phyloP scores from a whole-genome alignment of 1,139 yeast genomes.

The Spencermartinsiella ligniputridi region DNA sequence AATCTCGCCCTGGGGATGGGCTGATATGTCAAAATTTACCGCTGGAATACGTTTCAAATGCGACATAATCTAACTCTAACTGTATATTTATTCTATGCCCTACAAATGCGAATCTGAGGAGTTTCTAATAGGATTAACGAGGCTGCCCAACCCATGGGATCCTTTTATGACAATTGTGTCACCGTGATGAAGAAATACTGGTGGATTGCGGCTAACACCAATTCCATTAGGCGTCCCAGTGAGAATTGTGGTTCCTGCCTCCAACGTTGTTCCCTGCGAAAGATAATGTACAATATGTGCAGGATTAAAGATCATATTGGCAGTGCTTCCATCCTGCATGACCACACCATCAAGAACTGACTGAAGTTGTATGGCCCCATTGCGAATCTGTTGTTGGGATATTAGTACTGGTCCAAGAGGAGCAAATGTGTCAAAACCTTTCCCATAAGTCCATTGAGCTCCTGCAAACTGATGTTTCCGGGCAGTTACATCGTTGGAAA shows the following conservation, averaged over 20 bases:
- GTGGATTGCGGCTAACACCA: slow-evolving; percentile 42
- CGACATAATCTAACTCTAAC: too few relatives aligned
- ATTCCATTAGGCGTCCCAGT: slow-evolving; percentile 57
- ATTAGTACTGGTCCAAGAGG: slow-evolving; percentile 52
- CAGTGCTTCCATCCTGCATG: slow-evolving; percentile 44
- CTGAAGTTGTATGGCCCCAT: slow-evolving; percentile 33
- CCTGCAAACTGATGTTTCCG: slow-evolving; percentile 35
- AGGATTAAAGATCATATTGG: slow-evolving; percentile 48
- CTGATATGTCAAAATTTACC: too few relatives aligned
- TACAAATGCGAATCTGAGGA: background rate
- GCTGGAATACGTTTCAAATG: too few relatives aligned
- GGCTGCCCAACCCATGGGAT: slow-evolving; percentile 1
- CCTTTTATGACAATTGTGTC: slow-evolving; percentile 1
- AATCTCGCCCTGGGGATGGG: slow-evolving; percentile 19
- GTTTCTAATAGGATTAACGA: background rate
- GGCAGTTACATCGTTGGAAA: slow-evolving; percentile 53
- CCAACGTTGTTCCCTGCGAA: slow-evolving; percentile 48
- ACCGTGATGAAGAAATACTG: slow-evolving; percentile 1
- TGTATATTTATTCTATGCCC: too few relatives aligned
- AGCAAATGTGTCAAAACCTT: slow-evolving; percentile 53
- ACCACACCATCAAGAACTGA: slow-evolving; percentile 42
- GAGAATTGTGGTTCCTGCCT: slow-evolving; percentile 47
- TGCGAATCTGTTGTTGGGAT: slow-evolving; percentile 36
- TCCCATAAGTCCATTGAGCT: slow-evolving; percentile 49
- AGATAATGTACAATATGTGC: slow-evolving; percentile 44